Evolutionary conservation across 805 yeast species (phyloP).

Genomic region (Wickerhamiella parazyma): DNA sequence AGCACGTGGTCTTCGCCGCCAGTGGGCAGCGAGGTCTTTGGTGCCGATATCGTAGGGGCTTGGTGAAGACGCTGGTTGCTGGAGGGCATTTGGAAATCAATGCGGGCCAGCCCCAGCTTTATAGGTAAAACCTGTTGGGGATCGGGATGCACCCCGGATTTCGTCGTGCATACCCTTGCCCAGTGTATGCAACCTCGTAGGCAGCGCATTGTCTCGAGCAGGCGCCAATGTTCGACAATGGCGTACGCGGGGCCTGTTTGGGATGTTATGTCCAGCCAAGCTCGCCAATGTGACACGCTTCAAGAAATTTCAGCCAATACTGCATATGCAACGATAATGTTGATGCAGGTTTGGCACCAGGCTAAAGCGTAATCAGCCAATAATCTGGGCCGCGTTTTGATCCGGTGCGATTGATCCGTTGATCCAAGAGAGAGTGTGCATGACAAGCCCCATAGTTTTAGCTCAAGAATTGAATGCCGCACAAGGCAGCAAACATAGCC

Average conservation of each 20-base stretch:
- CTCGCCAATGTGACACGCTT: too few species aligned
- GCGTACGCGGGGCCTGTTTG: too few species aligned
- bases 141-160: slow-evolving; percentile 1
- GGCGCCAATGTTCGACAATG: too few species aligned
- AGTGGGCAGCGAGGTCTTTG: slow-evolving; percentile 9
- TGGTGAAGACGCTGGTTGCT: slow-evolving; percentile 3
- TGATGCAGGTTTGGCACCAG: not conserved
- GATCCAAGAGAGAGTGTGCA: too few species aligned
- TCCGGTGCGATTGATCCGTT: too few species aligned
- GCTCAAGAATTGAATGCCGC: too few species aligned
- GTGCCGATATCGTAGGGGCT: slow-evolving; percentile 5
- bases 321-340: slow-evolving; percentile 6
- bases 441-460: too few species aligned
- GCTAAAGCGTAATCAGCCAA: not conserved
- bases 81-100: slow-evolving; percentile 4
- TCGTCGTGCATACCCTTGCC: slow-evolving; percentile 6
- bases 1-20: slow-evolving; percentile 25
- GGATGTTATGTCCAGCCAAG: too few species aligned
- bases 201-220: too few species aligned
- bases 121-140: slow-evolving; percentile 7
- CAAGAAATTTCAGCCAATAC: not conserved
- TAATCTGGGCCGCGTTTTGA: too few species aligned
- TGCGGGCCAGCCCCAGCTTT: not conserved
- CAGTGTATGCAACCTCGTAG: not conserved
- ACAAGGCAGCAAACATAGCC: too few species aligned